Conservation (phyloP, 208 protist species). For the Leptomonas seymouri region DNA sequence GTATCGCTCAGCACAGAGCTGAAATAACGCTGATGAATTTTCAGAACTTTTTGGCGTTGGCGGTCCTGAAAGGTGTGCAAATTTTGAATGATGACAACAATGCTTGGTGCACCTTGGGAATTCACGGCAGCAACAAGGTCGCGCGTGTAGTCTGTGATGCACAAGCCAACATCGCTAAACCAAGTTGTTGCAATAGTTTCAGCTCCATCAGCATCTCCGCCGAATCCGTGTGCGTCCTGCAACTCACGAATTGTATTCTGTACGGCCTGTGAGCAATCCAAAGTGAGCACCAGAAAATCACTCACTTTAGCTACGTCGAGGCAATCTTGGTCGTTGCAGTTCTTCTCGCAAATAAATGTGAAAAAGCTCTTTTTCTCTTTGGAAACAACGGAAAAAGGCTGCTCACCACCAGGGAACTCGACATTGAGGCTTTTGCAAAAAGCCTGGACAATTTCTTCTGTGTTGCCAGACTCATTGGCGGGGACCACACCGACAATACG, state of each 20-base stretch:
- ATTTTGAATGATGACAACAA: constrained; percentile 81
- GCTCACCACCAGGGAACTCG: constrained; percentile 35
- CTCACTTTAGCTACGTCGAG: constrained; percentile 84
- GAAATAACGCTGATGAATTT: constrained; percentile 88
- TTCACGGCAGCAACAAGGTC: constrained; percentile 78
- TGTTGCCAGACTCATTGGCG: constrained; percentile 85
- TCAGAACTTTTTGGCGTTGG: constrained; percentile 77
- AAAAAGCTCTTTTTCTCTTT: constrained; percentile 72
- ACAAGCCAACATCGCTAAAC: constrained; percentile 86
- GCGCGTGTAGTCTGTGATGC: constrained; percentile 88
- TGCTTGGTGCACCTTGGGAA: constrained; percentile 67
- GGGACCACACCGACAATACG: constrained; percentile 83
- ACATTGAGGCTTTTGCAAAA: constrained; percentile 55
- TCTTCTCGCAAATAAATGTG: constrained; percentile 82
- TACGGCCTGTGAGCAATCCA: constrained; percentile 83
- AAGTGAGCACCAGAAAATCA: constrained; percentile 78
- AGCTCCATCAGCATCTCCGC: constrained; percentile 40
- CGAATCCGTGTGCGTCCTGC: constrained; percentile 39
- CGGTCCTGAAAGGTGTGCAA: constrained; percentile 78
- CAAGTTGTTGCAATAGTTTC: constrained; percentile 73
- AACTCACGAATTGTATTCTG: constrained; percentile 80
- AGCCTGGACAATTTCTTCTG: constrained; percentile 60
- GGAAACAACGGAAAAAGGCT: constrained; percentile 63
- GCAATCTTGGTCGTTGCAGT: constrained; percentile 83
- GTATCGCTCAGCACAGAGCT: constrained; percentile 77